Percentiles rank a stretch among this genome's conserved stretches.
These are phyloP conservation scores for Metroxylon sagu DNA, from an alignment of 176 grass and related monocot genomes.

Conservation along the genomic window DNA sequence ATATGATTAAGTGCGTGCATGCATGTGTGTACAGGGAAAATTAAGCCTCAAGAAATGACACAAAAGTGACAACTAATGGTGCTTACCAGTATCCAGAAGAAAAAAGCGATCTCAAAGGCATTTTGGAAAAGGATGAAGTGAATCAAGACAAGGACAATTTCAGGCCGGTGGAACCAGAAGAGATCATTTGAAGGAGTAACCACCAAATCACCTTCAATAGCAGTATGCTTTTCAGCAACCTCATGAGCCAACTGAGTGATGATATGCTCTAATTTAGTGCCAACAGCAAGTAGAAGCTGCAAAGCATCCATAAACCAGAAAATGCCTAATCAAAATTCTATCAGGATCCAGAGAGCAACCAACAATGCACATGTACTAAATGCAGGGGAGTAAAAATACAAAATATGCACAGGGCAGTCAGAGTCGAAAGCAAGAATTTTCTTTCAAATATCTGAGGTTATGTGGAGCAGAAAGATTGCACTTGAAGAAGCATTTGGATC, in stretches of 20 bases:
- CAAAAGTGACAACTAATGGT: background rate
- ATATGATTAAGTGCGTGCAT: too few species aligned
- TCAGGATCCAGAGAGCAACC: too few species aligned
- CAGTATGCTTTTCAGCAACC: constrained; percentile 46
- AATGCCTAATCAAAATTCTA: background rate
- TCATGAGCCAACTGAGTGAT: constrained; percentile 61
- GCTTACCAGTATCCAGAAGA: constrained; percentile 78
- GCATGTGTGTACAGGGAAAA: background rate
- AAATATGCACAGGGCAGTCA: too few species aligned
- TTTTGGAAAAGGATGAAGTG: constrained; percentile 78
- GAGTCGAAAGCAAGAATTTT: too few species aligned
- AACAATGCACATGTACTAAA: too few species aligned
- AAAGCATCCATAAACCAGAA: background rate
- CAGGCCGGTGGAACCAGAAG: constrained; percentile 64
- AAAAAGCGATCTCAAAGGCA: constrained; percentile 71
- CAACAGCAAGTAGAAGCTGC: constrained; percentile 52
- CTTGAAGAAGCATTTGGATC: too few species aligned
- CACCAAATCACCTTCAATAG: constrained; percentile 43
- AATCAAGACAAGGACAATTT: constrained; percentile 71
- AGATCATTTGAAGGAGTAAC: constrained; percentile 60
- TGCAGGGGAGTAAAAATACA: too few species aligned
- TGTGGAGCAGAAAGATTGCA: too few species aligned
- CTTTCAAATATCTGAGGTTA: too few species aligned
- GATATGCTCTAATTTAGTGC: constrained; percentile 83
- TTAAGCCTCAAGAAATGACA: background rate